Evolutionary conservation across 2,329 filamentous ascomycete species (phyloP).

Genomic region (Colletotrichum acutatum): DNA sequence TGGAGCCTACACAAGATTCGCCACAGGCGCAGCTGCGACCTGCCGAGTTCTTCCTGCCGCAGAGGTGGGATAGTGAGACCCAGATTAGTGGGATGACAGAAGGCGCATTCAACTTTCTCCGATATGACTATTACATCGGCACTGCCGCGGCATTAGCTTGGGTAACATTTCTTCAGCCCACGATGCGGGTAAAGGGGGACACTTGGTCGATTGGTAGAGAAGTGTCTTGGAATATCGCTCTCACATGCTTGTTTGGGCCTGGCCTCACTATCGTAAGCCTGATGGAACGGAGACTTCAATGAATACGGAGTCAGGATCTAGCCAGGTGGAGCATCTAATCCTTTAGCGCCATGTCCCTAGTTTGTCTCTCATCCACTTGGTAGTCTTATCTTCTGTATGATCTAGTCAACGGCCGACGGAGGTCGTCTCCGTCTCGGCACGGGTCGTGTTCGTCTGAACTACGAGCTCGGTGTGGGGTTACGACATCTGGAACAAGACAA

Average conservation of each 20-base stretch:
- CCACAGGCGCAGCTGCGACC: neutral
- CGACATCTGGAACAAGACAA: neutral
- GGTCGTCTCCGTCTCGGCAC: neutral
- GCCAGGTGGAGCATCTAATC: neutral
- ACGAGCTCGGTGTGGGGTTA: neutral
- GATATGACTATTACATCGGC: neutral
- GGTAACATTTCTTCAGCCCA: neutral
- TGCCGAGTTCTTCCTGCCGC: neutral
- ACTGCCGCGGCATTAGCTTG: neutral
- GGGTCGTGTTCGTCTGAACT: neutral
- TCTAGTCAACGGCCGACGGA: neutral
- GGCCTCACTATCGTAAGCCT: neutral
- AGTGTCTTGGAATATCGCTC: neutral
- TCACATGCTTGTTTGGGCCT: neutral
- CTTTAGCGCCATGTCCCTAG: neutral
- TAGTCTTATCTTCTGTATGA: neutral
- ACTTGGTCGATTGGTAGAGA: neutral
- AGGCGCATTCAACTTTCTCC: conserved; percentile 3
- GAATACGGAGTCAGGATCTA: neutral
- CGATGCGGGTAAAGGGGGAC: neutral
- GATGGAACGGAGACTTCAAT: neutral
- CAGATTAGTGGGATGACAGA: neutral
- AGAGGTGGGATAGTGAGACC: neutral
- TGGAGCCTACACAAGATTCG: neutral
- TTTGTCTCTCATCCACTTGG: neutral